A percentile compares a stretch with the other conserved stretches of the same genome.
Conservation (phyloP, 768 basidiomycete genomes). For the Candolleomyces efflorescens region DNA sequence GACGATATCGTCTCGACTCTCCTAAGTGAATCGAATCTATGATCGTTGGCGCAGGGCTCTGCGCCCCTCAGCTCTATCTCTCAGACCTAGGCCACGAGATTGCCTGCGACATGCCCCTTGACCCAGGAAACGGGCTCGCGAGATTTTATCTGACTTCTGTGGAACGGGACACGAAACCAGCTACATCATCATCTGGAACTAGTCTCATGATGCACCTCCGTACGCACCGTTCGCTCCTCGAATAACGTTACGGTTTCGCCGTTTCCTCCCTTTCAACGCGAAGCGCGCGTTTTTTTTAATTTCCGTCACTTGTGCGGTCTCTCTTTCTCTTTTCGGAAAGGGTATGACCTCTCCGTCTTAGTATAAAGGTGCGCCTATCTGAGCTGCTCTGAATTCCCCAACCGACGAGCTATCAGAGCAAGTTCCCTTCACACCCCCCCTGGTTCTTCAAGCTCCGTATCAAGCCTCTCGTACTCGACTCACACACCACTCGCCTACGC, state of each 20-base stretch:
- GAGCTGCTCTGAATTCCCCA: not conserved
- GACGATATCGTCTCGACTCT: no score
- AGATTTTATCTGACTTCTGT: not conserved
- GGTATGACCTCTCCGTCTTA: not conserved
- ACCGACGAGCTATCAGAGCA: not conserved
- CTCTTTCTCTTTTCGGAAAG: conserved; percentile 1
- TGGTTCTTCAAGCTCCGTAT: not conserved
- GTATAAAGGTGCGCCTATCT: not conserved
- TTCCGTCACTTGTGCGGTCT: not conserved
- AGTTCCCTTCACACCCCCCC: not conserved
- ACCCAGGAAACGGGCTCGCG: conserved; percentile 4
- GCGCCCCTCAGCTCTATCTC: not conserved
- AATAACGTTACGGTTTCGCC: conserved; percentile 8
- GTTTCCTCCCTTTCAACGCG: not conserved
- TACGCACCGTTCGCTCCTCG: not conserved
- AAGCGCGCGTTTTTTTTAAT: not conserved
- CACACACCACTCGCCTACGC: no score
- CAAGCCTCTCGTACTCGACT: not conserved
- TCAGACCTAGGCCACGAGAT: not conserved
- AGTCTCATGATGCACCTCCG: conserved; percentile 1
- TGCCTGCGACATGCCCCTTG: not conserved
- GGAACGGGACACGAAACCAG: no score
- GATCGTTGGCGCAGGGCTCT: not conserved
- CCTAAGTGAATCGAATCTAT: not conserved
- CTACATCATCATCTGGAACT: not conserved